Percentiles rank a stretch among this genome's conserved stretches.
Evolutionary conservation across 805 yeast genomes (phyloP).

Genomic region (Danielozyma ontarioensis): DNA sequence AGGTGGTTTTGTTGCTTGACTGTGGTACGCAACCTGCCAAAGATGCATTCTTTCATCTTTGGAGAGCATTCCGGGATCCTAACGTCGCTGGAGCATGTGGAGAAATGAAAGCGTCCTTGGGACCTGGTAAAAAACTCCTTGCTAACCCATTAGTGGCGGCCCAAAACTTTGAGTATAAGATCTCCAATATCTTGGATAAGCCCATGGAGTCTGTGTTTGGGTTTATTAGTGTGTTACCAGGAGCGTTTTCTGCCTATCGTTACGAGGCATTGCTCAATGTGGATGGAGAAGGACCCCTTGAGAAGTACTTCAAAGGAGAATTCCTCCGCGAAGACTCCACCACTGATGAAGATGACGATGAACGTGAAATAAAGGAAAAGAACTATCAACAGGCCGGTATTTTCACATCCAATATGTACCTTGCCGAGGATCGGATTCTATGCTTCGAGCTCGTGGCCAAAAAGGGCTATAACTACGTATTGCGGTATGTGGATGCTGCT

Average conservation of each 20-base stretch:
- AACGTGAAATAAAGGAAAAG: constrained; percentile 32
- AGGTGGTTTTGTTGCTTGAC: constrained; percentile 77
- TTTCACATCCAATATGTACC: constrained; percentile 91
- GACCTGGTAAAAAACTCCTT: constrained; percentile 45
- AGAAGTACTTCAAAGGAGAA: constrained; percentile 90
- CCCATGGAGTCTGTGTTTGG: constrained; percentile 96
- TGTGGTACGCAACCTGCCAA: constrained; percentile 91
- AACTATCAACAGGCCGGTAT: constrained; percentile 53
- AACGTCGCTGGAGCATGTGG: constrained; percentile 98
- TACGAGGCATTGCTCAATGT: constrained; percentile 69
- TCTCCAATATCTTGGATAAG: constrained; percentile 90
- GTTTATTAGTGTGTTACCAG: constrained; percentile 89
- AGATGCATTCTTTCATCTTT: constrained; percentile 79
- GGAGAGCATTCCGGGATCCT: constrained; percentile 80
- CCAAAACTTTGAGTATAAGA: constrained; percentile 94
- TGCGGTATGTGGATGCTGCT: constrained; percentile 88
- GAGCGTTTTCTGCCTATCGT: constrained; percentile 94
- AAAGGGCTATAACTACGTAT: constrained; percentile 74
- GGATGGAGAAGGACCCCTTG: constrained; percentile 79
- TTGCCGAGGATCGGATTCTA: constrained; percentile 93
- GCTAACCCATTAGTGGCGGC: constrained; percentile 91
- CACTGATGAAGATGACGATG: constrained; percentile 23
- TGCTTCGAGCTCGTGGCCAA: constrained; percentile 97
- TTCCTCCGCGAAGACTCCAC: constrained; percentile 62
- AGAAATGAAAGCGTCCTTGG: constrained; percentile 84